These are phyloP conservation scores for Vitis rotundifolia DNA, from an alignment of 164 flowering plant species.

Conservation along the genomic window DNA sequence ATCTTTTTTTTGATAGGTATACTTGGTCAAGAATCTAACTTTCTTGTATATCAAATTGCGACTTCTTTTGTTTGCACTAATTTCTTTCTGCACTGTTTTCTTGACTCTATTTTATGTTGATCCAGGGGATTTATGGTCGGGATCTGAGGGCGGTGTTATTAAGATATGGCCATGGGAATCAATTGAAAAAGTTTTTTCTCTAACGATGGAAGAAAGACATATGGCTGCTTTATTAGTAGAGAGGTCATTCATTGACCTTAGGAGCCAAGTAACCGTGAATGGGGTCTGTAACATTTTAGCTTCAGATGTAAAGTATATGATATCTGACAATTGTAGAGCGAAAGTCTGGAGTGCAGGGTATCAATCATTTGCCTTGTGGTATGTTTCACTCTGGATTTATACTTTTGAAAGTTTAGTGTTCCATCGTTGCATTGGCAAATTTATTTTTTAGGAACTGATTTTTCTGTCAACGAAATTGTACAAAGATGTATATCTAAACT, in stretches of 20 bases:
- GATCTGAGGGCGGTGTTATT: constrained; percentile 77
- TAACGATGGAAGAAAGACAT: constrained; percentile 62
- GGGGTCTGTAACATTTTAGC: constrained; percentile 55
- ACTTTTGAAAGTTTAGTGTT: neutral
- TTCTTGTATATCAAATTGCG: too few species aligned
- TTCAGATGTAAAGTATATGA: constrained; percentile 67
- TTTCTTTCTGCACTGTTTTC: neutral
- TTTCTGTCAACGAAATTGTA: neutral
- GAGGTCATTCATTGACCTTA: constrained; percentile 77
- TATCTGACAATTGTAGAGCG: constrained; percentile 66
- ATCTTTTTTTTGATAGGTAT: too few species aligned
- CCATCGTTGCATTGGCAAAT: neutral
- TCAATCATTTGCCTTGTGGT: constrained; percentile 80
- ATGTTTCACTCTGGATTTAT: constrained; percentile 21
- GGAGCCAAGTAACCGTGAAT: constrained; percentile 55
- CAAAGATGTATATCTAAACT: neutral
- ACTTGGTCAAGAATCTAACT: too few species aligned
- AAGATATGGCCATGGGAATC: constrained; percentile 98
- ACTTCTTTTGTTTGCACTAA: neutral
- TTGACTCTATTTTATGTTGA: constrained; percentile 2
- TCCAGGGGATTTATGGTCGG: constrained; percentile 95
- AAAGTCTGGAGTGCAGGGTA: constrained; percentile 85
- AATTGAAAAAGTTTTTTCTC: constrained; percentile 62
- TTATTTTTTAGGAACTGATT: neutral
- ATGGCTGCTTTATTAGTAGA: constrained; percentile 74